Percentiles rank a stretch among this genome's conserved stretches.
Conservation (phyloP, 2,329 filamentous ascomycete genomes). For the Colletotrichum sublineola region DNA sequence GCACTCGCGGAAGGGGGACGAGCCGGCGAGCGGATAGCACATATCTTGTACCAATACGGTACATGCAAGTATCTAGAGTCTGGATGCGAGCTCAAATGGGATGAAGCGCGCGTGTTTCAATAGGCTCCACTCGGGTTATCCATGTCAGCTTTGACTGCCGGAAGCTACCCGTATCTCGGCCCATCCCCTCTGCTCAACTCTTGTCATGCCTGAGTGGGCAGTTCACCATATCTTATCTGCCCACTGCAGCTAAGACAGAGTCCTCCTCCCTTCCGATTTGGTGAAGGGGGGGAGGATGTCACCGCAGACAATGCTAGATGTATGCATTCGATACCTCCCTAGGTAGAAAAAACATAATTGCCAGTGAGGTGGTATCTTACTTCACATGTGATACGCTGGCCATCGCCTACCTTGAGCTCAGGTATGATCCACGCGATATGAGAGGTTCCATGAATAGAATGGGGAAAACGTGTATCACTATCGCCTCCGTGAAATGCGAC, state of each 20-base stretch:
- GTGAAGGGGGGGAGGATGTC: slow-evolving; percentile 3
- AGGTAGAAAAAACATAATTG: not conserved
- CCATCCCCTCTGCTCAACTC: not conserved
- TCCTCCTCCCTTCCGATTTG: not conserved
- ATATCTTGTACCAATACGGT: slow-evolving; percentile 5
- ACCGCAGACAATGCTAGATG: not conserved
- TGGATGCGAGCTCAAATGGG: slow-evolving; percentile 16
- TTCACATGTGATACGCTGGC: slow-evolving; percentile 4
- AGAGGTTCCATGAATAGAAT: slow-evolving; percentile 29
- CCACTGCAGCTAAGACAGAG: not conserved
- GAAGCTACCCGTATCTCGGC: slow-evolving; percentile 24
- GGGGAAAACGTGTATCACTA: slow-evolving; percentile 19
- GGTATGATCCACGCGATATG: not conserved
- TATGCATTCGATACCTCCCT: not conserved
- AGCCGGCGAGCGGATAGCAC: slow-evolving; percentile 4
- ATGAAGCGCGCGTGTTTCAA: slow-evolving; percentile 41
- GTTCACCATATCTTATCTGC: slow-evolving; percentile 2
- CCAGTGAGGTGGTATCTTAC: not conserved
- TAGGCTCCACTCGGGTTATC: slow-evolving; percentile 11
- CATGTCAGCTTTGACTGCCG: slow-evolving; percentile 4
- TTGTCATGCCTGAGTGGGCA: not conserved
- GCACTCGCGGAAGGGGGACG: not conserved
- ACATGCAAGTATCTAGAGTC: slow-evolving; percentile 4
- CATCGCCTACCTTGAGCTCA: not conserved
- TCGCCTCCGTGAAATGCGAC: slow-evolving; percentile 26